Base-by-base conservation (phyloP, 306 rosid genomes). In the Sicyos baderoa region DNA sequence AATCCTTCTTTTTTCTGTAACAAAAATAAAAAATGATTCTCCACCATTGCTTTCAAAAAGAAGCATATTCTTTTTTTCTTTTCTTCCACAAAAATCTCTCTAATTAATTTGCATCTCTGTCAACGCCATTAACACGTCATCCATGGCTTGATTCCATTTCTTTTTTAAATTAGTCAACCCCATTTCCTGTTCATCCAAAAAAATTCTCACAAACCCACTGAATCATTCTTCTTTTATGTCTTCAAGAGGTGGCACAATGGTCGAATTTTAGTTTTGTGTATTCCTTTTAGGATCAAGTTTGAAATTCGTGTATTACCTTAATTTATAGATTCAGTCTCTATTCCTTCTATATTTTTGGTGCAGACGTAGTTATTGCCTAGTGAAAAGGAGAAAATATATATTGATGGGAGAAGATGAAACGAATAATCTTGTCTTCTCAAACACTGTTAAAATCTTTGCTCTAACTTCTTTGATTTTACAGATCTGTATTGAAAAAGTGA, bases 121-220 rank as follows among this genome's bases (percentile, higher is more conserved):
- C 47, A 51, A 68, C 59, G 73, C 70, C 72, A 49, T 68, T 25
- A 51, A 29, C 47, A 40, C 68, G 51, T 62, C 68, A 62, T 40
- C 25, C 68, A 37, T 62, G 9, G n/a, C 68, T 37, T 62, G 27
- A 37, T 60, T 60, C 66, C 66, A 14, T 0, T 58, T 17, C 18
- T 42, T 22, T 21, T 17, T 58, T 18, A 13, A 2, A 65, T 45
- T 65, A 62, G 54, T 65, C 70, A 65, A 65, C 68, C 50, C 69
- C 68, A 35, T 61, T 9, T 37, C 35, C 14, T 3, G 42, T 35
- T 35, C 42, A 35, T 0, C 29, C 53, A 5, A 12, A 67, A 66
- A 32, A 73, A 52, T 60, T 27, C 45, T 45, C 48, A 48, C 25
- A 52, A 64, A 40, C 32, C 70, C 51, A 52, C 57, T 37, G 50